These are phyloP conservation scores for Blastomyces percursus DNA, from an alignment of 2,329 filamentous ascomycete genomes.

Conservation along the genomic window DNA sequence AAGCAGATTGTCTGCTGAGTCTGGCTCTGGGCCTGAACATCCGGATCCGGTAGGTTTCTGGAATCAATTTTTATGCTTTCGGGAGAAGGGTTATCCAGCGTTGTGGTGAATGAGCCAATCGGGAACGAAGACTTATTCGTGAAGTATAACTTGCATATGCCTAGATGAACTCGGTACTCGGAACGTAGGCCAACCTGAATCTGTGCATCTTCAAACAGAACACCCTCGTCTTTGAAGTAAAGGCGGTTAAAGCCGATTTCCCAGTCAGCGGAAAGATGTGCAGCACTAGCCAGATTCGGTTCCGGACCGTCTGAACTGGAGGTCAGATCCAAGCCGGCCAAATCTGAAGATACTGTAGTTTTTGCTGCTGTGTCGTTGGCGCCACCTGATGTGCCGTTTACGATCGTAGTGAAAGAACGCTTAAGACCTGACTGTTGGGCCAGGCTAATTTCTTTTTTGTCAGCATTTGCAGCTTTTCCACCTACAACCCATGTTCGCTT, in stretches of 20 bases:
- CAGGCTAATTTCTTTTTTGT: slow-evolving; percentile 67
- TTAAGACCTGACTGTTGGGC: slow-evolving; percentile 73
- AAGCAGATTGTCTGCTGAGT: slow-evolving; percentile 93
- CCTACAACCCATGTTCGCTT: slow-evolving; percentile 97
- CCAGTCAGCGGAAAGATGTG: slow-evolving; percentile 90
- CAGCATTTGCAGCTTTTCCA: slow-evolving; percentile 83
- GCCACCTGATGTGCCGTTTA: slow-evolving; percentile 30
- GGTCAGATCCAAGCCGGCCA: slow-evolving; percentile 69
- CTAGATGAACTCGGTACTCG: slow-evolving; percentile 91
- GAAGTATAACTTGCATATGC: slow-evolving; percentile 91
- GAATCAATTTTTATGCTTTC: slow-evolving; percentile 71
- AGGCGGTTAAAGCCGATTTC: slow-evolving; percentile 78
- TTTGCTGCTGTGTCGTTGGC: slow-evolving; percentile 27
- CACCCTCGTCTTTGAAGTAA: slow-evolving; percentile 67
- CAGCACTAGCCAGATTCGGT: slow-evolving; percentile 82
- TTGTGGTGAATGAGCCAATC: slow-evolving; percentile 88
- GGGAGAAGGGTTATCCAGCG: slow-evolving; percentile 59
- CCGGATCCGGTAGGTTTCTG: slow-evolving; percentile 78
- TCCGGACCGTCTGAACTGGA: slow-evolving; percentile 43
- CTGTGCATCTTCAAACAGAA: slow-evolving; percentile 91
- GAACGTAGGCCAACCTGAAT: slow-evolving; percentile 85
- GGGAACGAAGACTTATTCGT: slow-evolving; percentile 80
- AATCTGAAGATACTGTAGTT: slow-evolving; percentile 46
- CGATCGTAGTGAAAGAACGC: slow-evolving; percentile 61
- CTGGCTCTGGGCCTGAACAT: slow-evolving; percentile 61